phyloP scores from a whole-genome alignment of 2,329 filamentous ascomycete genomes.

The Phoma sp. region DNA sequence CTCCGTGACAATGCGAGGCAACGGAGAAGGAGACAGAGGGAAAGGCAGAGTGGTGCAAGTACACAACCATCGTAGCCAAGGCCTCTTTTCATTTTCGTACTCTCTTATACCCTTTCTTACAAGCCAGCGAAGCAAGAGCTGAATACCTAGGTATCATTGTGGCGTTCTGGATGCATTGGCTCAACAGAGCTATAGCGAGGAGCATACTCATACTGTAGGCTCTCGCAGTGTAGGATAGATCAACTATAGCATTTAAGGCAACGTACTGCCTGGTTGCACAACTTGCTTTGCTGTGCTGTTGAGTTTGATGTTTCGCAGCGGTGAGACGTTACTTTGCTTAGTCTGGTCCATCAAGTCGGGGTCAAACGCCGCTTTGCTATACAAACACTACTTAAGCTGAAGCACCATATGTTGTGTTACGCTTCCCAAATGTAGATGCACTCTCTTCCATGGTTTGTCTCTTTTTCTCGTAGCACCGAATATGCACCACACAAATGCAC shows the following conservation, averaged over 20 bases:
- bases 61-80: conserved; percentile 5
- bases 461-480: no score
- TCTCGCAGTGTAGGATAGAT: conserved; percentile 8
- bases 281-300: not conserved
- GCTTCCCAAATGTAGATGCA: no score
- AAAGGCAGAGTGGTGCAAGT: conserved; percentile 55
- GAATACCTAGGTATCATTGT: not conserved
- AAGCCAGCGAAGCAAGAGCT: not conserved
- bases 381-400: no score
- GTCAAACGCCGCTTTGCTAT: no score
- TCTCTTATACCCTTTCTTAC: conserved; percentile 22
- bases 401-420: no score
- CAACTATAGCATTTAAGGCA: not conserved
- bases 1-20: conserved; percentile 67
- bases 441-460: no score
- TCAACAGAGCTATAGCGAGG: not conserved
- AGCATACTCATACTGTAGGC: not conserved
- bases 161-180: not conserved
- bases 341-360: no score
- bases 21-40: conserved; percentile 67
- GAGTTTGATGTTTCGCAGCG: no score
- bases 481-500: no score
- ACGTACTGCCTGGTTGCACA: no score
- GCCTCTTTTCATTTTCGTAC: conserved; percentile 11
- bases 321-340: no score